Evolutionary conservation across 1,284 basidiomycete genomes (phyloP).

Genomic region (Sutorius eximius): DNA sequence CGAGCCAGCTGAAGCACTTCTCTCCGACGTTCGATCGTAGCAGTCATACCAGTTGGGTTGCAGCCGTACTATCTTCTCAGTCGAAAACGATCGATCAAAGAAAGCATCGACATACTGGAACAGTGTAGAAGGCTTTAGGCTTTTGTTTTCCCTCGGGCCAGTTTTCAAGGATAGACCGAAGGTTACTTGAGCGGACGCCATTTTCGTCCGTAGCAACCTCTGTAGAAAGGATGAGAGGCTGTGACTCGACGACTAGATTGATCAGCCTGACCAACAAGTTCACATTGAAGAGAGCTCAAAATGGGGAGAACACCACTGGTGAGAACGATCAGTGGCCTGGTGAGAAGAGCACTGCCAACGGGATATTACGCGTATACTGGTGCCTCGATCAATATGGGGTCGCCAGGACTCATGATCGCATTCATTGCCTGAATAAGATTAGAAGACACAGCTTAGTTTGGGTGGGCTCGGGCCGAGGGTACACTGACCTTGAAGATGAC

Average conservation of each 20-base stretch:
- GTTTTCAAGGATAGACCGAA: constrained; percentile 67
- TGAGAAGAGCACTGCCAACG: constrained; percentile 10
- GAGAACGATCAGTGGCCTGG: constrained; percentile 13
- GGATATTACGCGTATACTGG: constrained; percentile 78
- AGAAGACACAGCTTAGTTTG: constrained; percentile 3
- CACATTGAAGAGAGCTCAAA: constrained; percentile 54
- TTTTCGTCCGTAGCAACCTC: constrained; percentile 81
- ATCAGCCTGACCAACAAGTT: constrained; percentile 58
- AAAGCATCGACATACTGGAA: constrained; percentile 52
- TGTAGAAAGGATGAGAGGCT: constrained; percentile 29
- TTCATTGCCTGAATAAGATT: constrained; percentile 46
- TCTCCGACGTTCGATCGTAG: constrained; percentile 70
- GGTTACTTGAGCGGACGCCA: constrained; percentile 67
- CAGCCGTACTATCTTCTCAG: constrained; percentile 61
- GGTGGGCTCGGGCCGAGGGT: not conserved
- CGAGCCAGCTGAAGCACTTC: constrained; percentile 76
- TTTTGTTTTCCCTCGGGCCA: constrained; percentile 76
- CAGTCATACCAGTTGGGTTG: constrained; percentile 84
- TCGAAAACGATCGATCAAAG: constrained; percentile 2
- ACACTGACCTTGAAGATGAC: constrained; percentile 74
- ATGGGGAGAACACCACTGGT: constrained; percentile 64
- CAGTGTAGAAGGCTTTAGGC: constrained; percentile 85
- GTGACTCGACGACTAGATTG: not conserved
- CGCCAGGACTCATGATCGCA: constrained; percentile 75
- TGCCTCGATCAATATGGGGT: constrained; percentile 81